Conservation (phyloP, 306 rosid species). For the Glycine tomentella region DNA sequence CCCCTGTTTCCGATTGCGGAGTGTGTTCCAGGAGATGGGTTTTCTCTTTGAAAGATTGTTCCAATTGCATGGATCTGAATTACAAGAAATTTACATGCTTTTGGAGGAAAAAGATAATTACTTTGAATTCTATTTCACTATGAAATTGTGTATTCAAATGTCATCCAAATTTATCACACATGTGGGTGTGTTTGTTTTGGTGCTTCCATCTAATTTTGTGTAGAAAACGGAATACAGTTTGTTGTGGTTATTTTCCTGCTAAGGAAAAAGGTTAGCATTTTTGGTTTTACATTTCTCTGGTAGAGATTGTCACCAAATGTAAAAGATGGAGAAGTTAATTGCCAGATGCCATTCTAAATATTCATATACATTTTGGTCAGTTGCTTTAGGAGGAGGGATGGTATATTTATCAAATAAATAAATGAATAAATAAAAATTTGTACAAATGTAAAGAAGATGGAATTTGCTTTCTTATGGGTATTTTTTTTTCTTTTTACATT, state of each 20-base stretch:
- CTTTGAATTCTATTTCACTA: background rate
- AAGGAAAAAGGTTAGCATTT: background rate
- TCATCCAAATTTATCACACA: background rate
- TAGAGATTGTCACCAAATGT: conserved; percentile 17
- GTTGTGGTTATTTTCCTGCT: background rate
- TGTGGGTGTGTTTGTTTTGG: no score
- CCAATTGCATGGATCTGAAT: no score
- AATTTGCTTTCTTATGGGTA: conserved; percentile 14
- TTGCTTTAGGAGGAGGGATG: background rate
- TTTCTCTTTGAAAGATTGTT: no score
- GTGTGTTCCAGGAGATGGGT: no score
- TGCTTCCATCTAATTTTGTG: background rate
- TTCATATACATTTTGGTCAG: conserved; percentile 3
- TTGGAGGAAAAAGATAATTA: no score
- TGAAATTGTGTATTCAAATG: conserved; percentile 34
- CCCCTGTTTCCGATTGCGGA: no score
- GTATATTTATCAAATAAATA: background rate
- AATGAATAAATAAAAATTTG: background rate
- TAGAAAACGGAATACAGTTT: no score
- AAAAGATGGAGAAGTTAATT: background rate
- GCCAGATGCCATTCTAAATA: conserved; percentile 26
- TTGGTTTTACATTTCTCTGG: conserved; percentile 12
- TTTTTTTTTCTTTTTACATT: background rate
- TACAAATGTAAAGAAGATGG: conserved; percentile 10
- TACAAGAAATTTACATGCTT: no score